phyloP scores from a whole-genome alignment of 2,329 filamentous ascomycete genomes.

The Sordariomycetes sp. region DNA sequence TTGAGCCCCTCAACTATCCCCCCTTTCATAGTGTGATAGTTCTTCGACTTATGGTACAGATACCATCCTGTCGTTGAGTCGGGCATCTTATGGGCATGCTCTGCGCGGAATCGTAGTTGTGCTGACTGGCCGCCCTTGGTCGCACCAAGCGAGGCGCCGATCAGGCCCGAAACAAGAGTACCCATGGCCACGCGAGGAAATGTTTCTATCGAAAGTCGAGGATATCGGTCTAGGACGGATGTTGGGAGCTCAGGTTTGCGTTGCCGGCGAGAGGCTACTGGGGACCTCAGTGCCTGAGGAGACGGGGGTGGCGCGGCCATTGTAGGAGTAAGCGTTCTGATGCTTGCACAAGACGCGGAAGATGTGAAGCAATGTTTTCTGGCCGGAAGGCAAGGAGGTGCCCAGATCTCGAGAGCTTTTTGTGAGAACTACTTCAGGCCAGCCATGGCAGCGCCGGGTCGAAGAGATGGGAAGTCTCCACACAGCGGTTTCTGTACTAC shows the following conservation, averaged over 20 bases:
- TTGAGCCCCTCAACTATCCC: conserved; percentile 70
- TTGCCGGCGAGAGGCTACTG: too few relatives aligned
- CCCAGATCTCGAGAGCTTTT: too few relatives aligned
- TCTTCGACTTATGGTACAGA: conserved; percentile 97
- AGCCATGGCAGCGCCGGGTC: too few relatives aligned
- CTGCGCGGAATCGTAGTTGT: conserved; percentile 80
- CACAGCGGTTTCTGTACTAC: too few relatives aligned
- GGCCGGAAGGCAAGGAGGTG: too few relatives aligned
- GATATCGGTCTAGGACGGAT: conserved; percentile 19
- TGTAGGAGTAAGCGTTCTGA: too few relatives aligned
- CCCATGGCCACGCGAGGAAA: conserved; percentile 58
- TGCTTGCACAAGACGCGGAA: too few relatives aligned
- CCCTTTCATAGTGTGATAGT: conserved; percentile 75
- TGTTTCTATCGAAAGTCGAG: conserved; percentile 54
- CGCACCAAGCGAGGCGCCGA: conserved; percentile 64
- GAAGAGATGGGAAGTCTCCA: too few relatives aligned
- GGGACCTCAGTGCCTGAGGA: too few relatives aligned
- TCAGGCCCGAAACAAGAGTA: conserved; percentile 50
- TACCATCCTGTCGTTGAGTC: conserved; percentile 82
- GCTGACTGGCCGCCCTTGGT: conserved; percentile 65
- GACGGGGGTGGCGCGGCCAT: too few relatives aligned
- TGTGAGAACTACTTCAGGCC: too few relatives aligned
- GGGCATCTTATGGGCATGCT: conserved; percentile 91
- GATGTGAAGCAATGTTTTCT: too few relatives aligned
- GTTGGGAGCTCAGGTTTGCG: conserved; percentile 9